A percentile compares a stretch with the other conserved stretches of the same genome.
These are phyloP conservation scores for Hypericum perforatum DNA, from an alignment of 345 rosid species.

Conservation along the genomic window DNA sequence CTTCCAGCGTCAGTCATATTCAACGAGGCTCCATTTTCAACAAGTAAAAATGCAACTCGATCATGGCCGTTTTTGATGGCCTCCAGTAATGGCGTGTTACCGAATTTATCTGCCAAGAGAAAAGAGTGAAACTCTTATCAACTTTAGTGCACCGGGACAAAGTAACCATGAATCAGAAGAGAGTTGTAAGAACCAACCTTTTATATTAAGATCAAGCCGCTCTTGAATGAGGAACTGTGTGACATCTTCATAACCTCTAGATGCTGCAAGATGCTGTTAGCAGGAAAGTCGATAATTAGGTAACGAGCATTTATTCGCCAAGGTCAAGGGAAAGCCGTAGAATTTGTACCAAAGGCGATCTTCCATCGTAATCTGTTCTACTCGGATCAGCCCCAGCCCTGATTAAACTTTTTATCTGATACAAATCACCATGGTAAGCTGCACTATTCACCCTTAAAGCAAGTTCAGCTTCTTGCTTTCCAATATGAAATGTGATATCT, in stretches of 20 bases:
- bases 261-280: conserved; percentile 85
- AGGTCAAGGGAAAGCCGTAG: neutral
- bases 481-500: conserved; percentile 75
- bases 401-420: conserved; percentile 65
- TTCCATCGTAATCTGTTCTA: conserved; percentile 85
- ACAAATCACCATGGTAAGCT: conserved; percentile 73
- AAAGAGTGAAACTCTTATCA: conserved; percentile 3
- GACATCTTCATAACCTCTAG: conserved; percentile 70
- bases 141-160: conserved; percentile 2
- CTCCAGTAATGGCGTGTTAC: conserved; percentile 77
- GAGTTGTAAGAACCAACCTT: conserved; percentile 38
- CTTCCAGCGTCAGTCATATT: conserved; percentile 64
- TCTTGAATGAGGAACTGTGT: conserved; percentile 50
- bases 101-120: conserved; percentile 57
- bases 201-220: conserved; percentile 47
- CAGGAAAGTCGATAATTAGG: conserved; percentile 9
- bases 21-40: conserved; percentile 57
- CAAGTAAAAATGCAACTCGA: conserved; percentile 48
- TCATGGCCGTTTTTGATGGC: conserved; percentile 76
- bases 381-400: conserved; percentile 83
- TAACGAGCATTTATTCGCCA: neutral
- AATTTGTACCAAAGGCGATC: conserved; percentile 74
- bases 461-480: conserved; percentile 93
- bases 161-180: neutral
- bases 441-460: conserved; percentile 79